phyloP scores from a whole-genome alignment of 2,329 filamentous ascomycete species.

The Metarhizium album region DNA sequence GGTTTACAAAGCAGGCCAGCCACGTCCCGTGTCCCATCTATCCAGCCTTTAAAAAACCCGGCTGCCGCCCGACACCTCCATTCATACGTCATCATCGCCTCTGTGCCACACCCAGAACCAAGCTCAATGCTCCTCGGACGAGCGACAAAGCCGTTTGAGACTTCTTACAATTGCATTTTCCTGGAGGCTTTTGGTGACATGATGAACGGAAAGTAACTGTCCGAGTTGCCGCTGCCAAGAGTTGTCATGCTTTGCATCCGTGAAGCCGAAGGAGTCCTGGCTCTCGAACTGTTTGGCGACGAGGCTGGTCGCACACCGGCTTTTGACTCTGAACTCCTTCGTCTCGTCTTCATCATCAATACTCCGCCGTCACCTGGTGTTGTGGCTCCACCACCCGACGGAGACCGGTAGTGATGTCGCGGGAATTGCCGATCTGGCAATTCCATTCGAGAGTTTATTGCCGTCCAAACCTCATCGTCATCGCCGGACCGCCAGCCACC shows the following conservation, averaged over 20 bases:
- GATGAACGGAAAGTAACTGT: conserved; percentile 32
- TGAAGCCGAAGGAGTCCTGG: conserved; percentile 35
- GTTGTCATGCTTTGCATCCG: conserved; percentile 19
- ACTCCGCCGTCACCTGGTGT: conserved; percentile 30
- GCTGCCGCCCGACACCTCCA: not conserved
- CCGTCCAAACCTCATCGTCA: conserved; percentile 39
- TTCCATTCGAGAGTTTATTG: conserved; percentile 41
- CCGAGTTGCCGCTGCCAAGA: conserved; percentile 17
- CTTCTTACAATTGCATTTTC: conserved; percentile 9
- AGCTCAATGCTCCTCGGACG: too few relatives aligned
- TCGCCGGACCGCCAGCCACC: conserved; percentile 43
- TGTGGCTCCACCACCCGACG: conserved; percentile 26
- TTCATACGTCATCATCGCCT: not conserved
- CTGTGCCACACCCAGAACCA: not conserved
- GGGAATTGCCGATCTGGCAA: conserved; percentile 31
- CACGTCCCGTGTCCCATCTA: not conserved
- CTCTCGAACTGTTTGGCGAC: conserved; percentile 37
- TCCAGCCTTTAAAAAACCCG: not conserved
- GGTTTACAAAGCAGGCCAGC: not conserved
- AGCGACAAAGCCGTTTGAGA: not conserved
- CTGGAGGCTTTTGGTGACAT: conserved; percentile 22
- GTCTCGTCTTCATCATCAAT: conserved; percentile 33
- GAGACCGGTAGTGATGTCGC: conserved; percentile 32
- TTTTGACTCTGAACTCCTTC: conserved; percentile 22
- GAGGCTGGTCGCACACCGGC: conserved; percentile 11